Percentiles rank a stretch among this genome's conserved stretches.
These are phyloP conservation scores for Geotrichum europaeum DNA, from an alignment of 1,139 yeast species.

Conservation along the genomic window DNA sequence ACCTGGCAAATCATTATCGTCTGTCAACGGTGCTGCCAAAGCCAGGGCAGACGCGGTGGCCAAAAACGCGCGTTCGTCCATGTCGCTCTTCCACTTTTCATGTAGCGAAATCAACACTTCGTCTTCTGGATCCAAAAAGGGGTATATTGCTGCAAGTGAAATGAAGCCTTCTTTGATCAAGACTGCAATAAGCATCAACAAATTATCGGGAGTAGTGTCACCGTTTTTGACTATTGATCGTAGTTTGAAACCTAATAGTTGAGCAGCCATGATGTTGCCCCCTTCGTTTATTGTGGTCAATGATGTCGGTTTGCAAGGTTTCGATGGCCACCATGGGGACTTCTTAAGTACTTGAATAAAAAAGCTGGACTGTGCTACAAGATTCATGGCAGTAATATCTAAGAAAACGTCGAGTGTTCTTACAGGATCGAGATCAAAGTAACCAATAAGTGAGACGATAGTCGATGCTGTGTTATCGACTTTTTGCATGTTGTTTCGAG, in stretches of 20 bases:
- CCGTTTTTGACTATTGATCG: slow-evolving; percentile 31
- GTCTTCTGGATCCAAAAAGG: slow-evolving; percentile 46
- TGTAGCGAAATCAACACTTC: slow-evolving; percentile 42
- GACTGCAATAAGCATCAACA: slow-evolving; percentile 44
- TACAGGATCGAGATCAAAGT: slow-evolving; percentile 70
- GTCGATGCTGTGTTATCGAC: slow-evolving; percentile 46
- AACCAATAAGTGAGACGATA: slow-evolving; percentile 62
- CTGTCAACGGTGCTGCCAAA: slow-evolving; percentile 74
- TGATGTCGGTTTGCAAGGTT: slow-evolving; percentile 36
- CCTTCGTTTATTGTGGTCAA: slow-evolving; percentile 40
- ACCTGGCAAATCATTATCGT: slow-evolving; percentile 43
- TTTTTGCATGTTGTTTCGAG: slow-evolving; percentile 40
- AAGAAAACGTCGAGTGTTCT: slow-evolving; percentile 60
- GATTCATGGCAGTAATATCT: slow-evolving; percentile 44
- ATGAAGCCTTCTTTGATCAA: slow-evolving; percentile 66
- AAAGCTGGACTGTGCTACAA: slow-evolving; percentile 44
- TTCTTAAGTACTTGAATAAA: slow-evolving; percentile 45
- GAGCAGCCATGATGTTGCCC: slow-evolving; percentile 57
- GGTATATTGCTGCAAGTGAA: slow-evolving; percentile 57
- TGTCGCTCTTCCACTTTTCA: slow-evolving; percentile 42
- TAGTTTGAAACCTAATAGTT: slow-evolving; percentile 55
- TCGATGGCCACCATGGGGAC: slow-evolving; percentile 64
- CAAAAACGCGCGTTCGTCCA: slow-evolving; percentile 56
- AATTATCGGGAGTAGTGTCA: slow-evolving; percentile 42
- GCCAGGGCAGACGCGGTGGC: slow-evolving; percentile 80